A percentile compares a stretch with the other conserved stretches of the same genome.
phyloP scores from a whole-genome alignment of 352 stramenopile species.

The Peronosclerospora sorghi region DNA sequence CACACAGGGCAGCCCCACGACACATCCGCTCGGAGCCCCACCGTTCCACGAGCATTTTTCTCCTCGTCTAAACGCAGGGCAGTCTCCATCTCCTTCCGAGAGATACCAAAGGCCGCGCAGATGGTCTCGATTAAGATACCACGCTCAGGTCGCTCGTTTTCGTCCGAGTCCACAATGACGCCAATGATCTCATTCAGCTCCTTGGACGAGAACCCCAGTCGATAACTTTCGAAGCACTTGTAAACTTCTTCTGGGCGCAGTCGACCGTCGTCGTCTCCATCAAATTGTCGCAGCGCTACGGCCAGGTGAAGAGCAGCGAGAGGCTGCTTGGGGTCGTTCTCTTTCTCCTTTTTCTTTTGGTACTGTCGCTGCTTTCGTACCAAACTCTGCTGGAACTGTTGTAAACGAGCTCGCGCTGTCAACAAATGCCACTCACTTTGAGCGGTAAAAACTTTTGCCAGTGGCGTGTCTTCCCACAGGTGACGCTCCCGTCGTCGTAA shows the following conservation, averaged over 20 bases:
- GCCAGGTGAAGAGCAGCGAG: conserved; percentile 36
- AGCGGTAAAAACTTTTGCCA: conserved; percentile 96
- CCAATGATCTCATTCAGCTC: conserved; percentile 79
- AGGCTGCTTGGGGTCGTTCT: conserved; percentile 16
- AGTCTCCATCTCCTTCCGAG: conserved; percentile 34
- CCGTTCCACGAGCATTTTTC: conserved; percentile 11
- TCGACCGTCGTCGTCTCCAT: conserved; percentile 53
- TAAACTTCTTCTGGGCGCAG: conserved; percentile 62
- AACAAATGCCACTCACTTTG: conserved; percentile 95
- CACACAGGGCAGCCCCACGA: conserved; percentile 66
- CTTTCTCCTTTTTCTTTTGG: conserved; percentile 31
- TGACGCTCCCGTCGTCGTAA: conserved; percentile 92
- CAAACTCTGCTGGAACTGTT: conserved; percentile 79
- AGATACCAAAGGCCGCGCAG: conserved; percentile 57
- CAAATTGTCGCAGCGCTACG: conserved; percentile 50
- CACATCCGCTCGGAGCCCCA: conserved; percentile 6
- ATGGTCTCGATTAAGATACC: conserved; percentile 55
- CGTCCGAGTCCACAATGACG: conserved; percentile 55
- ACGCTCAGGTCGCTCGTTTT: conserved; percentile 18
- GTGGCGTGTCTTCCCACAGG: conserved; percentile 88
- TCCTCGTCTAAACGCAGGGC: conserved; percentile 45
- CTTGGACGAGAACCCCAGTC: conserved; percentile 68
- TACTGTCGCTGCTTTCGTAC: conserved; percentile 43
- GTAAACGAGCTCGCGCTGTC: conserved; percentile 59
- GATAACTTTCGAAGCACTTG: conserved; percentile 81